Evolutionary conservation across 305 asterid species (phyloP).

Genomic region (Lippia alba): DNA sequence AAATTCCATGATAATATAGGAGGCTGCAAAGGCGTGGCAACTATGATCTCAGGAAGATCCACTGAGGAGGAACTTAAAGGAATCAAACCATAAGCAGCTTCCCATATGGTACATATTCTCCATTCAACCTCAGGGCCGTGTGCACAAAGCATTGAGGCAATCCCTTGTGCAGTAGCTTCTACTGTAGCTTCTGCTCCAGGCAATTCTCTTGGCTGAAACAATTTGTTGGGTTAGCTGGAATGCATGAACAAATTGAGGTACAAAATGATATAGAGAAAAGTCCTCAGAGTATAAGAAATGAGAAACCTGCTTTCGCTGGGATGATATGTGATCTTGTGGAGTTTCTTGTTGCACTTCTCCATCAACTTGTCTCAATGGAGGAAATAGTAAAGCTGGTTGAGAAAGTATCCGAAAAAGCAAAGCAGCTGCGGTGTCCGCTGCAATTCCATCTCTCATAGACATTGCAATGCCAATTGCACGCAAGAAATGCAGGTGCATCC

Average conservation of each 20-base stretch:
- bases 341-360: conserved; percentile 62
- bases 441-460: conserved; percentile 84
- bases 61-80: conserved; percentile 76
- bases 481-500: conserved; percentile 91
- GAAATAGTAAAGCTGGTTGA: conserved; percentile 86
- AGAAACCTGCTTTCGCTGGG: conserved; percentile 59
- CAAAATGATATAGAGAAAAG: conserved; percentile 23
- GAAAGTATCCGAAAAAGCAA: conserved; percentile 84
- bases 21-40: conserved; percentile 83
- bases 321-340: conserved; percentile 44
- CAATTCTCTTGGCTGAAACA: conserved; percentile 60
- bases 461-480: conserved; percentile 87
- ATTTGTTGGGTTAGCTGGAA: conserved; percentile 31
- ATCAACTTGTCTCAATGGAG: conserved; percentile 74
- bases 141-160: conserved; percentile 96
- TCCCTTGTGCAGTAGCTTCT: conserved; percentile 97
- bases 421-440: conserved; percentile 96
- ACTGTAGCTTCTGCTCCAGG: conserved; percentile 77
- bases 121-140: conserved; percentile 97
- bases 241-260: conserved; percentile 26
- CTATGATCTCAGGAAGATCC: conserved; percentile 84
- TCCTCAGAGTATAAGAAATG: conserved; percentile 25
- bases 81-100: conserved; percentile 96
- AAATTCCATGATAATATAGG: conserved; percentile 83
- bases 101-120: conserved; percentile 98